Base-by-base conservation (phyloP, 441 rosid genomes). In the Adansonia madagascariensis region DNA sequence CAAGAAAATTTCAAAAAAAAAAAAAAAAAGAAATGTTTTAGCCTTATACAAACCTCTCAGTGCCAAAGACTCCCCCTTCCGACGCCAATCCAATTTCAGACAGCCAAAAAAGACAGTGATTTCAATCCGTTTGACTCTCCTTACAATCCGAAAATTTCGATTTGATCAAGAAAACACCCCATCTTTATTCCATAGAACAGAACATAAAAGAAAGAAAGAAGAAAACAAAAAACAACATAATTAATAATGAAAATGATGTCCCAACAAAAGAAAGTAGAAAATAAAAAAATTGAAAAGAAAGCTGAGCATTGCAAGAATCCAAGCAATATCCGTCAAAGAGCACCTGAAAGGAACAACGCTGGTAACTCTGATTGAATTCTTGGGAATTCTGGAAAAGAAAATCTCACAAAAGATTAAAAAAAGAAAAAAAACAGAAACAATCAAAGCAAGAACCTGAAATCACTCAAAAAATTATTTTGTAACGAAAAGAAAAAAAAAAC, bases 101-200 rank as follows among this genome's bases (percentile, higher is more conserved):
- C 50, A 65, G 27, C 27, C 27, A 44, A 53, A 15, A 17, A n/a
- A 3, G 39, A 31, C 7, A 27, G 5, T 44, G 57, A 17, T 74
- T 56, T 68, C 39, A 35, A 35, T 57, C 68, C 53, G 20, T 71
- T 57, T 70, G 17, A 73, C 43, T 63, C 53, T 24, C 65, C 73
- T 65, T 62, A 66, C 6, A 59, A 71, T 46, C 71, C 82, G 64
- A 20, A 61, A 71, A n/a, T 71, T 27, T 74, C 24, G 71, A 79
- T 80, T 86, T 79, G 79, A 78, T 77, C 47, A 73, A 46, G 41
- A 44, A 76, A 82, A 75, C 31, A 68, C 76, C 47, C 76, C 73
- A 80, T 76, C 49, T 35, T 63, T 69, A 62, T 62, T 63, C 57
- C 18, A 43, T 6, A 71, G 20, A 17, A 7, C n/a, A 11, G 76